A percentile compares a stretch with the other conserved stretches of the same genome.
Conservation (phyloP, 2,329 filamentous ascomycete species). For the Remersonia thermophila region DNA sequence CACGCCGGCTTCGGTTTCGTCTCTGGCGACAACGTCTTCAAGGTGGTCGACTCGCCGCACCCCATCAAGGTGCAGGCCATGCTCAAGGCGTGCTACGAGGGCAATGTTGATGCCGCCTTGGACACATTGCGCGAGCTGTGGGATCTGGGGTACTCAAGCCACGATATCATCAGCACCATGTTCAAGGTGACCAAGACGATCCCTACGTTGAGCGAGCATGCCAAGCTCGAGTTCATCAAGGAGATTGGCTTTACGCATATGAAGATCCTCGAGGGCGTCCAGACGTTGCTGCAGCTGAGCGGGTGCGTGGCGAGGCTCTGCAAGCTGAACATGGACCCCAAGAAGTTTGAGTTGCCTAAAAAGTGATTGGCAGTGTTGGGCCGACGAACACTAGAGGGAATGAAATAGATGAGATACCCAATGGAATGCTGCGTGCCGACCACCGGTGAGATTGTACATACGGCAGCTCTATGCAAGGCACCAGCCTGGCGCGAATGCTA, state of each 20-base stretch:
- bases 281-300: slow-evolving; percentile 85
- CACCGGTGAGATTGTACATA: too few relatives aligned
- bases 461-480: too few relatives aligned
- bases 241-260: slow-evolving; percentile 99
- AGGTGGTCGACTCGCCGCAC: slow-evolving; percentile 91
- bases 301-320: slow-evolving; percentile 84
- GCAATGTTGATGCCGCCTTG: slow-evolving; percentile 76
- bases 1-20: slow-evolving; percentile 90
- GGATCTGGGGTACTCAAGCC: slow-evolving; percentile 91
- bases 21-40: slow-evolving; percentile 96
- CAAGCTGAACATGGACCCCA: slow-evolving; percentile 93
- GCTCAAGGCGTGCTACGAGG: slow-evolving; percentile 93
- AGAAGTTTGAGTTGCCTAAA: slow-evolving; percentile 48
- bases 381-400: background rate
- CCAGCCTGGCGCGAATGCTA: too few relatives aligned
- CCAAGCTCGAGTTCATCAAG: slow-evolving; percentile 94
- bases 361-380: slow-evolving; percentile 17
- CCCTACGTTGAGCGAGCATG: slow-evolving; percentile 79
- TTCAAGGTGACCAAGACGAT: slow-evolving; percentile 97
- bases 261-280: slow-evolving; percentile 96
- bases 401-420: background rate
- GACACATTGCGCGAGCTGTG: slow-evolving; percentile 83
- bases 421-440: too few relatives aligned
- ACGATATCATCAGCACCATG: slow-evolving; percentile 99
- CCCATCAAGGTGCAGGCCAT: slow-evolving; percentile 98